A percentile compares a stretch with the other conserved stretches of the same genome.
Evolutionary conservation across 177 flowering plant genomes (phyloP).

Genomic region (Vitis hybrid): DNA sequence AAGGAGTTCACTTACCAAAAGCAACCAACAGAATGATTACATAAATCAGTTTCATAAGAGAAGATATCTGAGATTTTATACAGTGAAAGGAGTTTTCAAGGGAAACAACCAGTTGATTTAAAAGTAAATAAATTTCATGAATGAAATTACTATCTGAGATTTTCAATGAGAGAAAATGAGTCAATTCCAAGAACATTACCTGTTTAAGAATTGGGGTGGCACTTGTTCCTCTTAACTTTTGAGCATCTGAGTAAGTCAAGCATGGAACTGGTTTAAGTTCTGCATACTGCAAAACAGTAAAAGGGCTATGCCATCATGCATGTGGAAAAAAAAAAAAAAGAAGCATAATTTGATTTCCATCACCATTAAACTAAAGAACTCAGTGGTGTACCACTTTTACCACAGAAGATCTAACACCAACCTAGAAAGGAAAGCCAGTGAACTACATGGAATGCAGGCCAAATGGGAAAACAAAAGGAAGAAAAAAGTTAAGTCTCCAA

Average conservation of each 20-base stretch:
- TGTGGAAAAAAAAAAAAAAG: background rate
- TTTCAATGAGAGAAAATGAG: background rate
- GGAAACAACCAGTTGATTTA: background rate
- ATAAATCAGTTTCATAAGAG: too few species aligned
- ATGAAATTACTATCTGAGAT: background rate
- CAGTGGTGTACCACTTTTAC: background rate
- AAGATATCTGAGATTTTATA: too few species aligned
- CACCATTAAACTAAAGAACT: background rate
- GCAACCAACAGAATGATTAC: too few species aligned
- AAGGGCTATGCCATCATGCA: slow-evolving; percentile 2
- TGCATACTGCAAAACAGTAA: slow-evolving; percentile 66
- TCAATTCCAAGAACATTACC: slow-evolving; percentile 31
- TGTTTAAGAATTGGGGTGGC: slow-evolving; percentile 90
- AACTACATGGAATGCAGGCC: background rate
- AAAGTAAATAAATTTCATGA: background rate
- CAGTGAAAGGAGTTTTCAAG: too few species aligned
- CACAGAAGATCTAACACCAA: background rate
- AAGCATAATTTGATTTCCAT: slow-evolving; percentile 1
- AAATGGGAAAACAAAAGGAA: background rate
- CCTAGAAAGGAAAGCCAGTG: background rate
- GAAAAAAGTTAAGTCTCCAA: background rate
- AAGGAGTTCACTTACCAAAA: too few species aligned
- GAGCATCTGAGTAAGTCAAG: slow-evolving; percentile 83
- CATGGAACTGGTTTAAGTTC: slow-evolving; percentile 98
- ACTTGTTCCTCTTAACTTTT: slow-evolving; percentile 63